These are phyloP conservation scores for Saccharum hybrid DNA, from an alignment of 202 grass and related monocot species.

Conservation along the genomic window DNA sequence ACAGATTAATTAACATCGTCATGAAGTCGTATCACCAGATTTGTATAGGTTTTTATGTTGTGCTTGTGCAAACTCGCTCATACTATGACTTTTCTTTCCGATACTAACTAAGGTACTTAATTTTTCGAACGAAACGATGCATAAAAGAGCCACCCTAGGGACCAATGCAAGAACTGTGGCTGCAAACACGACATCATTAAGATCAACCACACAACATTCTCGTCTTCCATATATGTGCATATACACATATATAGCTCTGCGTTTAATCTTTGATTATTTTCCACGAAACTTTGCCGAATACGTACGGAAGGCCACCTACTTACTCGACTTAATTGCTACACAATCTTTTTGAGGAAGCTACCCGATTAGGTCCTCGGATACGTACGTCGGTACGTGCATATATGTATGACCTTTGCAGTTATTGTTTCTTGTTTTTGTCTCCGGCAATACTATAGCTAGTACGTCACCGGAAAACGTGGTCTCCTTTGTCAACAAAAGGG, in stretches of 20 bases:
- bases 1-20: too few species aligned
- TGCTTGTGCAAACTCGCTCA: too few species aligned
- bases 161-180: too few species aligned
- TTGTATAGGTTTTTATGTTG: neutral
- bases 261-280: slow-evolving; percentile 2
- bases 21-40: neutral
- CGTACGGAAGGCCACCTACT: slow-evolving; percentile 44
- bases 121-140: too few species aligned
- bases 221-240: neutral
- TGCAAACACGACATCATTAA: neutral
- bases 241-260: neutral
- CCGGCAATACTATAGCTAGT: slow-evolving; percentile 2
- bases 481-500: slow-evolving; percentile 28
- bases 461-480: slow-evolving; percentile 15
- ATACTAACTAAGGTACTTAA: too few species aligned
- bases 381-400: slow-evolving; percentile 19
- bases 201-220: neutral
- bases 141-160: too few species aligned
- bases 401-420: slow-evolving; percentile 31
- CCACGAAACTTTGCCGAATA: slow-evolving; percentile 27
- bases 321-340: slow-evolving; percentile 41
- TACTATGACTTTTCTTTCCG: too few species aligned
- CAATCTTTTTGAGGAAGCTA: slow-evolving; percentile 39
- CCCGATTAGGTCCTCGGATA: slow-evolving; percentile 15
- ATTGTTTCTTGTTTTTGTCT: slow-evolving; percentile 22